These are phyloP conservation scores for Chlamydomonas sp. DNA, from an alignment of 139 green algal species.

Conservation along the genomic window DNA sequence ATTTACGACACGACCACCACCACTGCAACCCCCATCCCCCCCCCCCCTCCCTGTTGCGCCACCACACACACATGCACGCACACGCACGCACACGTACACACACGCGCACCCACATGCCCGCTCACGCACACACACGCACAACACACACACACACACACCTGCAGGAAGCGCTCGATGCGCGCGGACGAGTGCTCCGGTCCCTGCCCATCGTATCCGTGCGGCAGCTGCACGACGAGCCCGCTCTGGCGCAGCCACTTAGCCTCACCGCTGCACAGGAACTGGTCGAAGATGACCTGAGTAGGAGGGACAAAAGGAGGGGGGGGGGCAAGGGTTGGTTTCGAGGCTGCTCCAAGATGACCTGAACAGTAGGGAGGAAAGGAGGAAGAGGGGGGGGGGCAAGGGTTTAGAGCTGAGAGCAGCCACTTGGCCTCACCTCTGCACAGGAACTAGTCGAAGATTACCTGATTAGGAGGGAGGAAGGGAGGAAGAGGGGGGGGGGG, in stretches of 20 bases:
- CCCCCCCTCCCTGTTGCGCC: neutral
- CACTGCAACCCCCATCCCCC: too few species aligned
- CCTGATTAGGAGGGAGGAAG: constrained; percentile 42
- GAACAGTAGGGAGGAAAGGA: constrained; percentile 1
- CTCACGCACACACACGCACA: too few species aligned
- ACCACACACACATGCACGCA: too few species aligned
- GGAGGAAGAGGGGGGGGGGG: neutral
- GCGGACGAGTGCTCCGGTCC: constrained; percentile 87
- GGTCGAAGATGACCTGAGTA: constrained; percentile 94
- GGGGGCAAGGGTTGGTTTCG: neutral
- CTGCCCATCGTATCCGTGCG: constrained; percentile 97
- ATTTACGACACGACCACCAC: too few species aligned
- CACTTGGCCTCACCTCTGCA: constrained; percentile 98
- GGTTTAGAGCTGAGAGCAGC: too few species aligned
- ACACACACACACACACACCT: too few species aligned
- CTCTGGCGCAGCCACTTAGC: constrained; percentile 89
- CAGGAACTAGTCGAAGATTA: too few species aligned
- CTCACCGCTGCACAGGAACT: constrained; percentile 90
- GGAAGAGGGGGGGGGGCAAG: neutral
- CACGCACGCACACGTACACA: neutral
- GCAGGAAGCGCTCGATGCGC: constrained; percentile 84
- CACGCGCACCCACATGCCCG: constrained; percentile 4
- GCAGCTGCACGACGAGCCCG: constrained; percentile 81
- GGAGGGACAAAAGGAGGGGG: neutral
- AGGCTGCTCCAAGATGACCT: constrained; percentile 95